Conservation (phyloP, 148 eudicot genomes). For the Beta vulgaris region DNA sequence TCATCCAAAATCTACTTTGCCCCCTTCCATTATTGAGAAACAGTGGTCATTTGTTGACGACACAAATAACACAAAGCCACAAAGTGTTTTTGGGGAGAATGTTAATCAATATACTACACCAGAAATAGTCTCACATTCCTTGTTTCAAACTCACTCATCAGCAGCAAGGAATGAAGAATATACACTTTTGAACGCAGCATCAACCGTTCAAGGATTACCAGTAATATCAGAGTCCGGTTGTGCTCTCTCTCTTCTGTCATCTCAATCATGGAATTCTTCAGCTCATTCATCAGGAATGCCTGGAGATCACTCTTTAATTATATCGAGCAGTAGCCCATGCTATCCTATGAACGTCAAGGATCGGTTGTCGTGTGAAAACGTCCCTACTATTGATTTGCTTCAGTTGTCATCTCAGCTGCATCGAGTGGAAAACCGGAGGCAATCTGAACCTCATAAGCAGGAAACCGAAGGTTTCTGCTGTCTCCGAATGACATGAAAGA, state of each 20-base stretch:
- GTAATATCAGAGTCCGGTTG: slow-evolving; percentile 43
- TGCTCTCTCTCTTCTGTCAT: slow-evolving; percentile 99
- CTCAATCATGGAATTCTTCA: slow-evolving; percentile 44
- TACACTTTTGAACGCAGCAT: slow-evolving; percentile 33
- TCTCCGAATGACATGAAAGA: slow-evolving; percentile 28
- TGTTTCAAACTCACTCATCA: slow-evolving; percentile 28
- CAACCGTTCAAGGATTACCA: slow-evolving; percentile 34
- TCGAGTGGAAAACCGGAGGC: slow-evolving; percentile 59
- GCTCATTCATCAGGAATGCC: slow-evolving; percentile 35
- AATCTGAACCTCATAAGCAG: slow-evolving; percentile 32
- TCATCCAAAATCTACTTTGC: slow-evolving; percentile 31
- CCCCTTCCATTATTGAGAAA: slow-evolving; percentile 11
- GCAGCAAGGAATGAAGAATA: slow-evolving; percentile 32
- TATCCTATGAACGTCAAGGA: slow-evolving; percentile 29
- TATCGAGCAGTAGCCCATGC: slow-evolving; percentile 21
- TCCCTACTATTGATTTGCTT: slow-evolving; percentile 53
- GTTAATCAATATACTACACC: slow-evolving; percentile 17
- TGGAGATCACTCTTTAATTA: slow-evolving; percentile 20
- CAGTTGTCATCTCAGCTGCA: slow-evolving; percentile 72
- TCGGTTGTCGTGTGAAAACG: slow-evolving; percentile 28
- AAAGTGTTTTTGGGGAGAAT: slow-evolving; percentile 23
- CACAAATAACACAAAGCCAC: slow-evolving; percentile 16
- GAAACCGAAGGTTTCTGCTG: slow-evolving; percentile 29
- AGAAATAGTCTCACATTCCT: slow-evolving; percentile 24
- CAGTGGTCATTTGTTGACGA: slow-evolving; percentile 21